Conservation (phyloP, 177 flowering plant species). For the Vitis hybrid region DNA sequence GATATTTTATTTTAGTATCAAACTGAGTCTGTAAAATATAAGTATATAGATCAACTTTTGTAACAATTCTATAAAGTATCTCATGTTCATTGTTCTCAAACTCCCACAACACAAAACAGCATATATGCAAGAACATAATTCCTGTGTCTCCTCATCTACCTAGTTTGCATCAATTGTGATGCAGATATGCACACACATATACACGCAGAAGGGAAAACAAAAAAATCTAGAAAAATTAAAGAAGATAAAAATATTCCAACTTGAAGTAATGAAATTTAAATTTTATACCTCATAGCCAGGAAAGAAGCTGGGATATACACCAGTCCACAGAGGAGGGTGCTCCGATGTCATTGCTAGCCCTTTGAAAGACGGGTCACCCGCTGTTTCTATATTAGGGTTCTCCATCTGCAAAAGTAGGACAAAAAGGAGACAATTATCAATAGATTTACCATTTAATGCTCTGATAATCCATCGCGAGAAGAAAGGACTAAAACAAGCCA, state of each 20-base stretch:
- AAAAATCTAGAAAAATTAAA: not conserved
- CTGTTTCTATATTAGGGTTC: constrained; percentile 19
- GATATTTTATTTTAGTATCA: not conserved
- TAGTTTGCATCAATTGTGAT: not conserved
- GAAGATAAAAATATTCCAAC: not conserved
- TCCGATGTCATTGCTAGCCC: constrained; percentile 34
- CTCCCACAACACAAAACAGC: not conserved
- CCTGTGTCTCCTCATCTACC: not conserved
- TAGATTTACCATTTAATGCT: not conserved
- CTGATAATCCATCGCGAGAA: not conserved
- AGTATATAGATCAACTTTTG: not conserved
- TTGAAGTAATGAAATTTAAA: not conserved
- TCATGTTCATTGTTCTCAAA: not conserved
- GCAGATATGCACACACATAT: not conserved
- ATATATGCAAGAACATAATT: not conserved
- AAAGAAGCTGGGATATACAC: constrained; percentile 25
- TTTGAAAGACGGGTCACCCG: constrained; percentile 25
- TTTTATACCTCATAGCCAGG: constrained; percentile 33
- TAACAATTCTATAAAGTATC: not conserved
- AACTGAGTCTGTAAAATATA: not conserved
- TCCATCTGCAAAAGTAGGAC: constrained; percentile 33
- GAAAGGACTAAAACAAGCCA: not conserved
- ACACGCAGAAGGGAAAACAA: not conserved
- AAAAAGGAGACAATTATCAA: not conserved
- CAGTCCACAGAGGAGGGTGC: constrained; percentile 20